phyloP scores from a whole-genome alignment of 1,284 basidiomycete species.

The Phellinidium pouzarii region DNA sequence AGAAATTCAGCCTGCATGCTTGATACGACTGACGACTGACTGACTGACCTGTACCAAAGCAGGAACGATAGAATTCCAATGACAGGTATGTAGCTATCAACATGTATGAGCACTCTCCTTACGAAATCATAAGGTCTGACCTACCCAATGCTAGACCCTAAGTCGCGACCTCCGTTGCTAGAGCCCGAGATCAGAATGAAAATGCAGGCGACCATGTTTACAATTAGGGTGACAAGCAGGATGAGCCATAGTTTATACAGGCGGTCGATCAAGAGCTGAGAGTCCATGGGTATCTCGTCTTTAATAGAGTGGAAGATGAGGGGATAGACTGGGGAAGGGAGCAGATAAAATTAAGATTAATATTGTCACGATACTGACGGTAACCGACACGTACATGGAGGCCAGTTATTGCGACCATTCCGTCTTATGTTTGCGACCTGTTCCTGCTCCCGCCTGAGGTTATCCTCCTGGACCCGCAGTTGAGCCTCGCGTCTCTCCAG shows the following conservation, averaged over 20 bases:
- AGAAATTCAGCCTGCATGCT: not conserved
- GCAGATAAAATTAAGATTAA: not conserved
- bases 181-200: constrained; percentile 77
- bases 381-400: constrained; percentile 53
- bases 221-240: constrained; percentile 67
- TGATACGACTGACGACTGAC: constrained; percentile 1
- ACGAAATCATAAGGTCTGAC: constrained; percentile 26
- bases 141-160: constrained; percentile 75
- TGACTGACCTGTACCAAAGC: constrained; percentile 77
- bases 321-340: constrained; percentile 66
- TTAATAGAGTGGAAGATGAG: constrained; percentile 89
- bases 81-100: constrained; percentile 71
- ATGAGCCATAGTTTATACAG: constrained; percentile 87
- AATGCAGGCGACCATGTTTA: constrained; percentile 92
- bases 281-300: constrained; percentile 83
- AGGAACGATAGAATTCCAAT: constrained; percentile 82
- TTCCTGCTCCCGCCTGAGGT: constrained; percentile 74
- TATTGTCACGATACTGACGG: not conserved
- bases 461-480: constrained; percentile 43
- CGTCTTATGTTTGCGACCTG: constrained; percentile 68
- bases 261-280: constrained; percentile 73
- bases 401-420: constrained; percentile 88
- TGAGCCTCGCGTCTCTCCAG: constrained; percentile 22
- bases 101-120: constrained; percentile 26
- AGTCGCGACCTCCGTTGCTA: constrained; percentile 71